phyloP scores from a whole-genome alignment of 441 rosid genomes.

The Jatropha podagrica region DNA sequence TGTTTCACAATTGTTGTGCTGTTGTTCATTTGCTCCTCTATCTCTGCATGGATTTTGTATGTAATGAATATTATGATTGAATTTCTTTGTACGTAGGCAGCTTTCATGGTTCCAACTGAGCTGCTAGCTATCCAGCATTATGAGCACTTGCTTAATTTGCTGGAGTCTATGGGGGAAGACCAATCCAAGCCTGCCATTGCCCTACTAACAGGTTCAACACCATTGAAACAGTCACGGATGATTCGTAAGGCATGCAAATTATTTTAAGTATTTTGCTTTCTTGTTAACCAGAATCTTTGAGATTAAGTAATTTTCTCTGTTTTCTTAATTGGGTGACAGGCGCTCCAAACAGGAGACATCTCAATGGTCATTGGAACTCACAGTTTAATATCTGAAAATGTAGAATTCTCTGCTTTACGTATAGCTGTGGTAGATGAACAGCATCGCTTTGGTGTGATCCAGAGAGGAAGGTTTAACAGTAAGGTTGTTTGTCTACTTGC shows the following conservation, averaged over 20 bases:
- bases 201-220: conserved; percentile 88
- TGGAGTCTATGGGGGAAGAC: conserved; percentile 60
- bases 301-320: conserved; percentile 18
- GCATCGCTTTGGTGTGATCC: conserved; percentile 98
- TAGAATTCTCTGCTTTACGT: conserved; percentile 81
- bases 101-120: conserved; percentile 99
- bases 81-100: conserved; percentile 57
- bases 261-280: conserved; percentile 26
- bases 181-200: conserved; percentile 75
- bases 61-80: conserved; percentile 11
- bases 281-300: conserved; percentile 14
- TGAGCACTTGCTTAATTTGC: conserved; percentile 69
- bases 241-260: conserved; percentile 73
- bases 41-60: conserved; percentile 11
- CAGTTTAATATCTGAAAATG: conserved; percentile 80
- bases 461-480: conserved; percentile 93
- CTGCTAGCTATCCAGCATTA: conserved; percentile 94
- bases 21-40: conserved; percentile 15
- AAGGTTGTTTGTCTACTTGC: conserved; percentile 56
- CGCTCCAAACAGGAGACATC: conserved; percentile 78
- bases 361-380: conserved; percentile 94
- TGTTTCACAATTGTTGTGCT: conserved; percentile 6
- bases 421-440: conserved; percentile 97
- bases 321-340: conserved; percentile 47
- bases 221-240: conserved; percentile 70